Base-by-base conservation (phyloP, 495 filamentous ascomycete genomes). In the Podospora pseudocomata region DNA sequence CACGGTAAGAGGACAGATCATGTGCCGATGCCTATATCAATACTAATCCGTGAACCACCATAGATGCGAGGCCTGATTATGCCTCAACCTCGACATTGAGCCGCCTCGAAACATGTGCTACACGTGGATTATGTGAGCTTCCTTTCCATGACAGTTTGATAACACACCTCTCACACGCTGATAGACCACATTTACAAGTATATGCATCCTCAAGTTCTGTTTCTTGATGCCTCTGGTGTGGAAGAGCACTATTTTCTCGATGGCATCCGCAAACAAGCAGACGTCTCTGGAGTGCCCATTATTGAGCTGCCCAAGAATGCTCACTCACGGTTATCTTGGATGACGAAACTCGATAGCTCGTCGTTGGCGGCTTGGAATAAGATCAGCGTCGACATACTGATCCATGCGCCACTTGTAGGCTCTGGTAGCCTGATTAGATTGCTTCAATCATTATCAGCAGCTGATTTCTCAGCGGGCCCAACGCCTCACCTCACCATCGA, bases 401-500 rank as follows among this genome's bases (percentile, higher is more conserved):
- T 97, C 39, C 89, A 92, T 61, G 90, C 89, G n/a, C 82, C 88
- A 15, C 75, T 85, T 7, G 82, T 86, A 3, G 86, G 87, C 28
- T 87, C 91, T 9, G 91, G 91, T 2, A 90, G 89, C 60, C 69
- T 97, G 19, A 86, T 91, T 27, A 84, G 91, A 60, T 81, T 96
- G 23, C 81, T 97, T 1, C 84, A 85, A 65, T 94, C 92, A 20
- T 80, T 97, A 19, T 80, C 87, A 70, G 80, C 80, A 7, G 91
- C 92, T 1, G 92, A 96, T 69, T 94, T 91, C 74, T 85, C 88
- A 66, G 87, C 87, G 3, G 81, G 86, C 13, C 73, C 81, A 6
- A 76, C 80, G 16, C 92, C 93, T 1, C 85, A 88, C 73, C 76
- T 97, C 20, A 94, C 91, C 15, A 87, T 97, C 65, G 93, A 97